Base-by-base conservation (phyloP, 2,329 filamentous ascomycete species). In the Epichloe baconii region DNA sequence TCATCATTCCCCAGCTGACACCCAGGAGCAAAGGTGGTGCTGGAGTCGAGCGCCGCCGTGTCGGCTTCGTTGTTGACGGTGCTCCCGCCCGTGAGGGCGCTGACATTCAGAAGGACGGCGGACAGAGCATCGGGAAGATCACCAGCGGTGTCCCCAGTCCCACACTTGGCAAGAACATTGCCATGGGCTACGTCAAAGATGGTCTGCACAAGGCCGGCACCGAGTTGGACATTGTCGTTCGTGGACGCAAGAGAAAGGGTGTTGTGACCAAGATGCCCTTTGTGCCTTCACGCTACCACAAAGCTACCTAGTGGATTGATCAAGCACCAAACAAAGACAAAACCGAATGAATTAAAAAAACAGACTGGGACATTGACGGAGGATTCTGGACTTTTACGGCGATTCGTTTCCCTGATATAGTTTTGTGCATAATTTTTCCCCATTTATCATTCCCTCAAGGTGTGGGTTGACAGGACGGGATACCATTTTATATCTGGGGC, bases 81-180 rank as follows among this genome's bases (percentile, higher is more conserved):
- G 85, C 90, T 0, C 91, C 93, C 0, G 93, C 91, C 3, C 79
- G 93, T 49, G 91, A 97, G 69, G 93, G 91, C 26, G 88, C 85
- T 10, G 77, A 88, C 61, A 85, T 98, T 55, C 74, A 90, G 35
- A 65, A 77, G 53, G 75, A 79, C 5, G 81, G 80, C 5, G 81
- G 80, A 35, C 70, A 84, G 58, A 78, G 79, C 59, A 76, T 97
- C 51, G 93, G 93, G 14, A 77, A 74, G 37, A 76, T 98, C 55
- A 98, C 93, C 5, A 95, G 88, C 59, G 93, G 93, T 15, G 87
- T 88, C 57, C 93, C 93, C 0, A 90, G 85, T 63, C 93, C 93
- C 2, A 87, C 85, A 0, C 71, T 96, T 46, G 83, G 83, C 56
- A 85, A 85, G 73, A 96, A 97, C 67, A 91, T 98, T 55, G 89